These are phyloP conservation scores for Penicillium digitatum DNA, from an alignment of 2,329 filamentous ascomycete genomes.

Conservation along the genomic window DNA sequence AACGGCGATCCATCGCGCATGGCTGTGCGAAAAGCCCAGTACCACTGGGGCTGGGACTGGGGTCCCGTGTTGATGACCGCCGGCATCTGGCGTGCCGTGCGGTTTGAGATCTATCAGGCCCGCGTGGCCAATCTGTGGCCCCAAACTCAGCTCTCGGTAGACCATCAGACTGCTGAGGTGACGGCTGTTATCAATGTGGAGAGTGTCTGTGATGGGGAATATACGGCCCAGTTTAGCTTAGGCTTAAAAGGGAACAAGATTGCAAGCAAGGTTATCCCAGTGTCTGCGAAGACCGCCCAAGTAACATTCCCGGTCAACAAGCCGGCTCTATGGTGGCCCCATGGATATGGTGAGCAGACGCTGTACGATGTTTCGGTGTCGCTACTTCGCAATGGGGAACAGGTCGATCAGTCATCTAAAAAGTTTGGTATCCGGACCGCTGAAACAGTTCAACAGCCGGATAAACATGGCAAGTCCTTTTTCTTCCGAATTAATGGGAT, in stretches of 20 bases:
- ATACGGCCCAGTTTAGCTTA: conserved; percentile 34
- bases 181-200: conserved; percentile 39
- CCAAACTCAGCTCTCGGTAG: conserved; percentile 36
- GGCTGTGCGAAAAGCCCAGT: conserved; percentile 63
- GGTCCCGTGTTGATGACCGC: conserved; percentile 60
- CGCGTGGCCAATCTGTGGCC: conserved; percentile 58
- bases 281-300: conserved; percentile 31
- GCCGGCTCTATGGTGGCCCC: conserved; percentile 58
- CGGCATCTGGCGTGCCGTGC: conserved; percentile 64
- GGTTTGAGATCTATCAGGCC: conserved; percentile 60
- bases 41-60: conserved; percentile 71
- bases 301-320: conserved; percentile 39
- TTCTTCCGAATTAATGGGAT: conserved; percentile 63
- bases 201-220: conserved; percentile 19
- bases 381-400: conserved; percentile 35
- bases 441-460: conserved; percentile 41
- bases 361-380: conserved; percentile 54
- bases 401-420: conserved; percentile 46
- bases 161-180: conserved; percentile 41
- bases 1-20: conserved; percentile 47
- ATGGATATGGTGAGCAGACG: conserved; percentile 56
- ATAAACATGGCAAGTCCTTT: conserved; percentile 59
- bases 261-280: conserved; percentile 43
- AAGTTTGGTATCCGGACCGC: conserved; percentile 55
- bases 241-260: conserved; percentile 31